Percentiles rank a stretch among this genome's conserved stretches.
These are phyloP conservation scores for Macrophomina tecta DNA, from an alignment of 2,329 filamentous ascomycete species.

Conservation along the genomic window DNA sequence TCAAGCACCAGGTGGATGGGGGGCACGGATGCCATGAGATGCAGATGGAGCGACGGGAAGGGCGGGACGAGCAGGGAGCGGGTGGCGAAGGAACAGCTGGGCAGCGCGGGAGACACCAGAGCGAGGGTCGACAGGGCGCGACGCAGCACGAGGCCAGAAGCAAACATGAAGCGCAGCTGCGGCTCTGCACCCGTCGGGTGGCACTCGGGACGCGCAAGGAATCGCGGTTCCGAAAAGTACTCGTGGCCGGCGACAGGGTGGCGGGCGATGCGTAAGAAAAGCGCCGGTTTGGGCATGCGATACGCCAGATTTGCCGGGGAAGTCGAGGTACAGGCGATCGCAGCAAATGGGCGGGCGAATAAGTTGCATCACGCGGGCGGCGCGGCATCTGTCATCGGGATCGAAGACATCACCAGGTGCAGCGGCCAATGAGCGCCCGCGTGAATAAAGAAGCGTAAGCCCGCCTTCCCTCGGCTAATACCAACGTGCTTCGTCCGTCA, in stretches of 20 bases:
- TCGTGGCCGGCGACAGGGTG: slow-evolving; percentile 14
- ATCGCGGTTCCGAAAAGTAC: slow-evolving; percentile 27
- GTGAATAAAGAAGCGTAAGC: slow-evolving; percentile 17
- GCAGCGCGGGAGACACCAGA: background rate
- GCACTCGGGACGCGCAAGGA: background rate
- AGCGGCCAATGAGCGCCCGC: slow-evolving; percentile 16
- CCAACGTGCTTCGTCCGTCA: slow-evolving; percentile 21
- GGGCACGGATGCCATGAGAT: slow-evolving; percentile 17
- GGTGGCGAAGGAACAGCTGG: background rate
- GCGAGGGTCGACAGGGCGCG: slow-evolving; percentile 3
- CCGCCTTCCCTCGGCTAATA: slow-evolving; percentile 21
- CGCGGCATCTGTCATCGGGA: slow-evolving; percentile 5
- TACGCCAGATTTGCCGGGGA: background rate
- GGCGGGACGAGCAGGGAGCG: background rate
- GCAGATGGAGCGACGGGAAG: slow-evolving; percentile 1
- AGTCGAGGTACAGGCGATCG: background rate
- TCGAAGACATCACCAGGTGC: slow-evolving; percentile 5
- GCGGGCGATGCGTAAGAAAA: background rate
- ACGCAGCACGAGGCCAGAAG: background rate
- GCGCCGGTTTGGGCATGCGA: background rate
- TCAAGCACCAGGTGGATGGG: slow-evolving; percentile 50
- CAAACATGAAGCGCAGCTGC: slow-evolving; percentile 11
- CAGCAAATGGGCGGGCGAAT: background rate
- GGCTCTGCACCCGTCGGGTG: slow-evolving; percentile 7
- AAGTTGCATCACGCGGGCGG: background rate